Evolutionary conservation across 1,284 basidiomycete genomes (phyloP), one percentile per base, ranked within the genome.

Genomic region (Fomitopsis betulina): DNA sequence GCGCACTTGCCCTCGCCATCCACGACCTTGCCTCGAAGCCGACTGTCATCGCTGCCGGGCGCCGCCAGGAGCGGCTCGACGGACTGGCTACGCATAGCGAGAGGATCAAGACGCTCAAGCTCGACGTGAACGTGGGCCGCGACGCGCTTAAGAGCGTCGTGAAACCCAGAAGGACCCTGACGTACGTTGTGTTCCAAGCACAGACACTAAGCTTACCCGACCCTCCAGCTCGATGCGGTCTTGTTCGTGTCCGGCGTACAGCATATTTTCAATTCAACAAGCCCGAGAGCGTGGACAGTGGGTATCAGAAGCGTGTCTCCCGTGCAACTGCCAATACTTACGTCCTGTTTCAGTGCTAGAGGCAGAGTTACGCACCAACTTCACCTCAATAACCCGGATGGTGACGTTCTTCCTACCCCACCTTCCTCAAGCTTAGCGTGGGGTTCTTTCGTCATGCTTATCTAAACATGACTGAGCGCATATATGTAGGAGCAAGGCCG

Each of bases 361-460:
- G 23, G 68, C 67, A 27, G 85, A 88, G 67, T 64, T 85, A 3
- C 77, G 79, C 53, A 76, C 80, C 38, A 87, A 88, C 66, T 87
- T 86, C 63, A 73, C 74, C 0, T 78, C 84, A 0, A 72, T 82
- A n/a, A 70, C 84, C 25, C 74, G 76, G 45, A 65, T 82, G 54
- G 80, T 81, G 57, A 74, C 76, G 7, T 74, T 77, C 52, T 75
- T 86, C 63, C 66, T 85, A 7, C 84, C 85, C 1, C 85, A 87
- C 65, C n/a, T 76, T 88, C 65, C 65, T 82, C 27, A 77, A 78
- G 60, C 74, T 81, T 21, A 75, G 75, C 42, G 83, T 85, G 62
- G 56, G 77, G 66, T 15, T 23, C 30, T 38, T 38, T 6, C 5
- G 49, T 9, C 25, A 55, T 35, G 13, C 33, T 23, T 25, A 33